Evolutionary conservation across 768 basidiomycete genomes (phyloP), one percentile per base, ranked within the genome.

Genomic region (Boletus sp.): DNA sequence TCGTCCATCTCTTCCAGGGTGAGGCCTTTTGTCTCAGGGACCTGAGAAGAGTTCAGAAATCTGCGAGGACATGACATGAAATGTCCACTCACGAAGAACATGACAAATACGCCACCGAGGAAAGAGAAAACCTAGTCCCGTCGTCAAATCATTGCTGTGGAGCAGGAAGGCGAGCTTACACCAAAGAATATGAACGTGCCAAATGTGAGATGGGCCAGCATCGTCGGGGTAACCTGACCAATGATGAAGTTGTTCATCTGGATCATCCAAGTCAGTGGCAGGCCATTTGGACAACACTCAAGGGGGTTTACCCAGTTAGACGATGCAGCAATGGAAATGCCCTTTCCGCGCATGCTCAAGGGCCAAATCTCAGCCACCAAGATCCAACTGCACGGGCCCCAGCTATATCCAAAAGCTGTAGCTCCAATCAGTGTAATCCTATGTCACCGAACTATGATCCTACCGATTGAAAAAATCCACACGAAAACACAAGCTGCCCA

Each of bases 341-440:
- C 89, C 73, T 90, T 90, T 52, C 87, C 85, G 54, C 89, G 83
- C 56, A 89, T 81, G 57, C 82, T 84, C 63, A 89, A 68, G 14
- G 86, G 85, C 83, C 83, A 87, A 49, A 87, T 87, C 73, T 90
- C 87, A 9, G 89, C 84, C 11, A 87, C 83, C 40, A 90, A 73
- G 69, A 90, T 87, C 89, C 89, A 91, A 11, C 86, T 78, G 64
- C 86, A 86, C 12, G 88, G 87, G 74, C 84, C 89, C 89, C 89
- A 92, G 55, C 83, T 85, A 64, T 88, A 90, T 46, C 89, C 89
- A 64, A 89, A 89, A 5, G 74, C 82, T 80, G 45, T 35, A 14
- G 42, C 11, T 15, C 28, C 39, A n/a, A 50, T 42, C 14, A 49
- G 44, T 54, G 15, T 41, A 37, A 20, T 15, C 6, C 15, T 20